Conservation (phyloP, 495 filamentous ascomycete species). For the Trichoderma reesei region DNA sequence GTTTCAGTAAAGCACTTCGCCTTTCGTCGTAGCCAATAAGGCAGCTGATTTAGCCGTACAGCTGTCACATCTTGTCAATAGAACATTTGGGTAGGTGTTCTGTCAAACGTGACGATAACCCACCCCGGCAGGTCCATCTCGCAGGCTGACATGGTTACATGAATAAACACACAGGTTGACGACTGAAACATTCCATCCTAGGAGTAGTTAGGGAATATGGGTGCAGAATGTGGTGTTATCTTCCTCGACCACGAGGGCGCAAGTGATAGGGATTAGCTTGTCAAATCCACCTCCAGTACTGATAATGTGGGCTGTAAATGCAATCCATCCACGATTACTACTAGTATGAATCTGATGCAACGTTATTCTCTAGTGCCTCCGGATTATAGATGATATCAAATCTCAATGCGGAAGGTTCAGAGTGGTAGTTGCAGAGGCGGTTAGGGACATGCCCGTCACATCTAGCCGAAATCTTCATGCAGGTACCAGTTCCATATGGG, state of each 20-base stretch:
- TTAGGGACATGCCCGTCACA: not conserved
- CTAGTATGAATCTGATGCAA: not conserved
- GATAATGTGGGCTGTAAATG: not conserved
- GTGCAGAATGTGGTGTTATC: not conserved
- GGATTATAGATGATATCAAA: not conserved
- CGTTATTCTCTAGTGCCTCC: not conserved
- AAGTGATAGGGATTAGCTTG: not conserved
- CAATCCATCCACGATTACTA: not conserved
- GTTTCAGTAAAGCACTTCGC: not conserved
- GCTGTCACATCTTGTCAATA: not conserved
- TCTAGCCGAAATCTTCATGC: not conserved
- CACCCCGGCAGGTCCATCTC: not conserved
- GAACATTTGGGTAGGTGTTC: not conserved
- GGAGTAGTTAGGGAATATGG: too few relatives aligned
- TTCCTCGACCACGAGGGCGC: not conserved
- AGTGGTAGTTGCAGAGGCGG: not conserved
- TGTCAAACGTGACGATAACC: not conserved
- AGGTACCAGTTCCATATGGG: not conserved
- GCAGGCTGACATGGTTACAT: constrained; percentile 1
- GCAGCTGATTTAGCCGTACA: not conserved
- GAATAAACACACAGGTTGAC: not conserved
- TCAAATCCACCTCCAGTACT: not conserved
- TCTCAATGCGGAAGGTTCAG: constrained; percentile 1
- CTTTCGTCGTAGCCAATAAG: not conserved
- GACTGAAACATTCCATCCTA: not conserved